phyloP scores from a whole-genome alignment of 2,329 filamentous ascomycete species.

The Penicillium psychrosexuale region DNA sequence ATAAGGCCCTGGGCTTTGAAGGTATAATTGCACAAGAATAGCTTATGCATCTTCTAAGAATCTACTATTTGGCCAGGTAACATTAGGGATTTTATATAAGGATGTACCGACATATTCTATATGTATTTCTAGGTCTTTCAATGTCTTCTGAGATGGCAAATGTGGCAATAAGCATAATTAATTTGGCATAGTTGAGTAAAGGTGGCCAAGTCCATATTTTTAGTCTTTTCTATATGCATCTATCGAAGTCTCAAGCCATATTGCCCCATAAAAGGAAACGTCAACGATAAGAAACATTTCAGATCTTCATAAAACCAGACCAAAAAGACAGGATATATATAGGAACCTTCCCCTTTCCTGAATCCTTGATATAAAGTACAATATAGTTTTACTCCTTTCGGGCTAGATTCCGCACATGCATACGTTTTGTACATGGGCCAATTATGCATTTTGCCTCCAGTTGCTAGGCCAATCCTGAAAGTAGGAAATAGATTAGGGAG shows the following conservation, averaged over 20 bases:
- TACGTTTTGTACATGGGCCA: neutral
- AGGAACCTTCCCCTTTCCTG: neutral
- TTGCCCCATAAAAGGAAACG: neutral
- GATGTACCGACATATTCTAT: neutral
- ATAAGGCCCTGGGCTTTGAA: neutral
- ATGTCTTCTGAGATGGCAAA: neutral
- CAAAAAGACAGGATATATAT: neutral
- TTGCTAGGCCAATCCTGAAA: neutral
- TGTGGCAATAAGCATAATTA: neutral
- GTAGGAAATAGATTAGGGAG: neutral
- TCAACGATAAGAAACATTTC: neutral
- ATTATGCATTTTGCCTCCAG: neutral
- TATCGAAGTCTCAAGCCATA: neutral
- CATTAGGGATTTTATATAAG: neutral
- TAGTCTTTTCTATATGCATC: neutral
- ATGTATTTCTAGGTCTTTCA: neutral
- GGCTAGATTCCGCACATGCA: slow-evolving; percentile 10
- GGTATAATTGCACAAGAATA: neutral
- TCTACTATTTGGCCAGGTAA: neutral
- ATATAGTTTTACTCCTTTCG: neutral
- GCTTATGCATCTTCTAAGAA: too few species aligned
- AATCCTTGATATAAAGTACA: neutral
- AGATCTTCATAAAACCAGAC: neutral
- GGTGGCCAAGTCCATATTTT: neutral
- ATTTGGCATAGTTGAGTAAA: neutral